phyloP scores from a whole-genome alignment of 176 grass and related monocot species.

The Cymbopogon citratus region DNA sequence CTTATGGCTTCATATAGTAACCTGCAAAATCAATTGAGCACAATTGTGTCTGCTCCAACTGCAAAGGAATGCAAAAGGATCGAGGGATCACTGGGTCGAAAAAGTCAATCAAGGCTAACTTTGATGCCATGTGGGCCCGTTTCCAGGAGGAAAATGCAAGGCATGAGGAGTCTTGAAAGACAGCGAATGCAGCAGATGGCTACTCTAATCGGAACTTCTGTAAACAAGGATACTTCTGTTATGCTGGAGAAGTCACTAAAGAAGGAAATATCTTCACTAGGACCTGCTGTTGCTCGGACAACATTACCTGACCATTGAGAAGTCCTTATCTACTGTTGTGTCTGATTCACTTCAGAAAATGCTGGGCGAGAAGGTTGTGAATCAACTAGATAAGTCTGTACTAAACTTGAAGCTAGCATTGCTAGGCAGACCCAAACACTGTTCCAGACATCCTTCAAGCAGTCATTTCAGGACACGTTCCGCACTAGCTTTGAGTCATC shows the following conservation, averaged over 20 bases:
- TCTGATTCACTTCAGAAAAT: too few species aligned
- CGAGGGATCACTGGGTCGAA: slow-evolving; percentile 65
- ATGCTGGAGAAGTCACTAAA: slow-evolving; percentile 64
- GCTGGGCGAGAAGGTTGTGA: too few species aligned
- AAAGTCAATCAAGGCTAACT: slow-evolving; percentile 76
- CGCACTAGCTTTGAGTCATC: slow-evolving; percentile 71
- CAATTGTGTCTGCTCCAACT: too few species aligned
- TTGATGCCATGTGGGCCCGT: slow-evolving; percentile 86
- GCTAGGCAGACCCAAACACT: too few species aligned
- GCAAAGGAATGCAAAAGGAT: slow-evolving; percentile 87
- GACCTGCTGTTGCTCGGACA: slow-evolving; percentile 62
- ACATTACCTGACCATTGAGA: slow-evolving; percentile 48
- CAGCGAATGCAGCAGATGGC: slow-evolving; percentile 71
- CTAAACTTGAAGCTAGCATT: too few species aligned
- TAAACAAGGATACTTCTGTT: slow-evolving; percentile 54
- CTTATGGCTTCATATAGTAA: slow-evolving; percentile 68
- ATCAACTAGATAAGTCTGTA: too few species aligned
- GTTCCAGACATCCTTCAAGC: too few species aligned
- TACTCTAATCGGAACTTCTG: slow-evolving; percentile 57
- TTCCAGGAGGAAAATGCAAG: slow-evolving; percentile 82
- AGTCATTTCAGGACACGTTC: slow-evolving; percentile 50
- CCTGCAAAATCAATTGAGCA: slow-evolving; percentile 75
- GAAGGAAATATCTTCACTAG: slow-evolving; percentile 73
- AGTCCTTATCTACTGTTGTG: too few species aligned
- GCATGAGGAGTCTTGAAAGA: slow-evolving; percentile 71